Base-by-base conservation (phyloP, 1,284 basidiomycete species). In the Ustilago cynodontis region DNA sequence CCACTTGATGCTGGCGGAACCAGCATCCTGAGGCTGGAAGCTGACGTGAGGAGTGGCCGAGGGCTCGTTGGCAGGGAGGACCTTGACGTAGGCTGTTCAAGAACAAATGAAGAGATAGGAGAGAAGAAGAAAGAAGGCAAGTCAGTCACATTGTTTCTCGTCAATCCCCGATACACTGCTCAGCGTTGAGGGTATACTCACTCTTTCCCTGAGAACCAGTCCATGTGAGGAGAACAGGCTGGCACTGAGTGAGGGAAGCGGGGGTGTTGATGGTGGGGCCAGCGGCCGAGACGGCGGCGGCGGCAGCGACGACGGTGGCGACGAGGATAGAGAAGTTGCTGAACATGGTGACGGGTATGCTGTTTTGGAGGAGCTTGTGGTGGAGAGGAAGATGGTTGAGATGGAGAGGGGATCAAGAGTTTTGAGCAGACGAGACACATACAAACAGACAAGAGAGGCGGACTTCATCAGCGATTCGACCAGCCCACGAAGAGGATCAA, bases 221-320 rank as follows among this genome's bases (percentile, higher is more conserved):
- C 77, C 77, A 82, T 49, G 53, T 57, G 51, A 82, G 54, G 3
- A 59, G 58, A 37, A 71, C 59, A 52, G 77, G 74, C 67, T 75
- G 75, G 65, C 81, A 82, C 68, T 80, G 67, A 47, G 65, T 59
- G 52, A 82, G 54, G 10, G 73, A 39, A 31, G 62, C 31, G 22
- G 79, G 77, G n/a, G 79, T 82, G 77, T 63, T 69, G 64, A 81
- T 71, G 29, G 35, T 58, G 56, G 56, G 54, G n/a, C 54, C 54
- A 57, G 61, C 66, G 22, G 65, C 64, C 26, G 58, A 58, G 24
- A 63, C 75, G 52, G 63, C 43, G 43, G 45, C 37, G 35, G 67
- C 56, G 43, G 64, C 63, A 29, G 62, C 62, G 11, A 71, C 51
- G 41, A 69, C 60, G 47, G 75, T 56, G 49, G 67, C 68, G 52